Evolutionary conservation across 352 stramenopile genomes (phyloP), one percentile per base, ranked within the genome.

Genomic region (Phytophthora macrochlamydospora): DNA sequence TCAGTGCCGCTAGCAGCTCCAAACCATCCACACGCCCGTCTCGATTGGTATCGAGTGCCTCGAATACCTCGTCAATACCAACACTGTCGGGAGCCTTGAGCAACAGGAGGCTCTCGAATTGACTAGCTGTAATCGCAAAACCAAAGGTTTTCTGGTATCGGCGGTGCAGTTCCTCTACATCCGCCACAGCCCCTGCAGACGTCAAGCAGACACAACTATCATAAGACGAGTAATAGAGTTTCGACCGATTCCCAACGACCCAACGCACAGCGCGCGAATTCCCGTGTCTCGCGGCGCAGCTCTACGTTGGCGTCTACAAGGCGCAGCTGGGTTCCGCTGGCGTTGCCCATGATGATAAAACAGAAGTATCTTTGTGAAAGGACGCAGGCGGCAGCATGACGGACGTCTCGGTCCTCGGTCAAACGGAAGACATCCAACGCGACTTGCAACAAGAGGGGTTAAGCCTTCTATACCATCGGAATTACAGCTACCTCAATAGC

Each of bases 1-100:
- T 68, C n/a, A 94, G 65, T 18, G 84, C 81, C 3, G 81, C 83
- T 30, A 95, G 62, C 30, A 95, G 88, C 59, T 94, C 86, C 43
- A 94, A 73, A 2, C 87, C 86, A 58, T 94, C 87, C 56, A 95
- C 89, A 24, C 87, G 84, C 9, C 86, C 86, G 48, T 94, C 86
- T 31, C 69, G 68, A 59, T 93, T 93, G 32, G 70, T 52, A 60
- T 95, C 87, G 30, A 95, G 63, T 14, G 87, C 79, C n/a, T 70
- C 65, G 56, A 95, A 95, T 45, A 93, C 76, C 33, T 93, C 81
- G 35, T 88, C 81, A 43, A 83, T 76, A 8, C 76, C 77, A 12
- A 94, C 73, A 14, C 67, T 78, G 2, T 91, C 83, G 2, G 81
- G 75, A 1, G 74, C 57, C 58, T 93, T 91, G 55, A 89, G 70